Percentiles rank a stretch among this genome's conserved stretches.
Evolutionary conservation across 192 early-diverging fungal genomes (phyloP).

Genomic region (Coemansia sp.): DNA sequence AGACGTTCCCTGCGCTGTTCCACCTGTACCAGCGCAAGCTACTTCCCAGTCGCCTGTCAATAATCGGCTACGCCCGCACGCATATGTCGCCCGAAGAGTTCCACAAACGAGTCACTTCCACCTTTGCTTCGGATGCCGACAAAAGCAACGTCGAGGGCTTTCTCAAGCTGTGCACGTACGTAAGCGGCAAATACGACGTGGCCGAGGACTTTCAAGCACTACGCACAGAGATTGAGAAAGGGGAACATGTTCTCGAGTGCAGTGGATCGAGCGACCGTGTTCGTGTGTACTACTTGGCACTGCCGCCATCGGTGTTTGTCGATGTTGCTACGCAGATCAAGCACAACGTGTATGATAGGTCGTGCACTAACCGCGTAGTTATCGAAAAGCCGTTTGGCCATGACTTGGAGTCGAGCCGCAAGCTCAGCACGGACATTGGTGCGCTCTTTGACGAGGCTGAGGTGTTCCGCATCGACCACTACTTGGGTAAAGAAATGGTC

Average conservation of each 20-base stretch:
- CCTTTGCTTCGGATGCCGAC: slow-evolving; percentile 41
- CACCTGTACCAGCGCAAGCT: slow-evolving; percentile 82
- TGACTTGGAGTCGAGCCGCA: slow-evolving; percentile 79
- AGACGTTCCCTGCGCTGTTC: slow-evolving; percentile 96
- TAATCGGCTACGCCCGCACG: slow-evolving; percentile 92
- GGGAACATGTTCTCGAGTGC: slow-evolving; percentile 47
- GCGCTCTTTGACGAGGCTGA: slow-evolving; percentile 84
- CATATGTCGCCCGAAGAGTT: slow-evolving; percentile 75
- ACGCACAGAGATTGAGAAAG: slow-evolving; percentile 57
- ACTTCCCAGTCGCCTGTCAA: slow-evolving; percentile 67
- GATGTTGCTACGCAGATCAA: slow-evolving; percentile 75
- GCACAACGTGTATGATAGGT: slow-evolving; percentile 62
- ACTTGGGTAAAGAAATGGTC: slow-evolving; percentile 99
- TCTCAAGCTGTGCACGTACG: slow-evolving; percentile 69
- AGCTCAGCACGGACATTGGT: slow-evolving; percentile 69
- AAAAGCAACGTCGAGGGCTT: slow-evolving; percentile 57
- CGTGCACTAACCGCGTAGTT: slow-evolving; percentile 78
- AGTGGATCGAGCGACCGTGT: slow-evolving; percentile 42
- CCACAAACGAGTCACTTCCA: slow-evolving; percentile 64
- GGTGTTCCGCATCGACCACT: slow-evolving; percentile 99
- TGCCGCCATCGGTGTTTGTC: slow-evolving; percentile 94
- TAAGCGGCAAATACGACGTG: slow-evolving; percentile 54
- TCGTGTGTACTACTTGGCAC: slow-evolving; percentile 91
- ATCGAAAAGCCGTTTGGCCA: slow-evolving; percentile 98
- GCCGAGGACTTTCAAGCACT: slow-evolving; percentile 68